Conservation (phyloP, 257 asterid species). For the Solanum ahanhuiri region DNA sequence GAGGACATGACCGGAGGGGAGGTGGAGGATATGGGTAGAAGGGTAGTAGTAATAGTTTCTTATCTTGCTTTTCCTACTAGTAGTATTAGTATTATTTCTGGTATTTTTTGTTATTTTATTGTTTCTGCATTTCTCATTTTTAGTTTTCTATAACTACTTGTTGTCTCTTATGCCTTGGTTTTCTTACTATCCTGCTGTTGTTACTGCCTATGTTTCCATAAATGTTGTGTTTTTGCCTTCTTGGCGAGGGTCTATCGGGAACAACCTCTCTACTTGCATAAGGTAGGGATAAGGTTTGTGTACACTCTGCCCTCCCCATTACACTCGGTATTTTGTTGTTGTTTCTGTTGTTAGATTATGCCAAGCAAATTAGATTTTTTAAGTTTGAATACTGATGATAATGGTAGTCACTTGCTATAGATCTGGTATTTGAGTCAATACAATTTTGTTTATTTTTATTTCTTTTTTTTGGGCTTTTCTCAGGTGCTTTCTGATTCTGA, state of each 20-base stretch:
- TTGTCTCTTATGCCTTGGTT: not conserved
- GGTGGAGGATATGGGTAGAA: not conserved
- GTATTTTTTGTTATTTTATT: not conserved
- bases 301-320: not conserved
- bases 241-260: not conserved
- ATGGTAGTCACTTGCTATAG: not conserved
- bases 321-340: not conserved
- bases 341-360: not conserved
- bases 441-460: too few relatives aligned
- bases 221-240: not conserved
- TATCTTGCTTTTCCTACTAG: not conserved
- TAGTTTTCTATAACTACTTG: not conserved
- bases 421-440: not conserved
- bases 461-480: conserved; percentile 5
- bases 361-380: not conserved
- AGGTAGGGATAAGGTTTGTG: not conserved
- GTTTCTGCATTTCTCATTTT: not conserved
- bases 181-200: not conserved
- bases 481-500: conserved; percentile 89
- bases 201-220: not conserved
- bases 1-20: not conserved
- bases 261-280: not conserved
- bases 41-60: not conserved
- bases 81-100: not conserved
- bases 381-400: not conserved